These are phyloP conservation scores for Aspergillus panamensis DNA, from an alignment of 495 filamentous ascomycete genomes.

Conservation along the genomic window DNA sequence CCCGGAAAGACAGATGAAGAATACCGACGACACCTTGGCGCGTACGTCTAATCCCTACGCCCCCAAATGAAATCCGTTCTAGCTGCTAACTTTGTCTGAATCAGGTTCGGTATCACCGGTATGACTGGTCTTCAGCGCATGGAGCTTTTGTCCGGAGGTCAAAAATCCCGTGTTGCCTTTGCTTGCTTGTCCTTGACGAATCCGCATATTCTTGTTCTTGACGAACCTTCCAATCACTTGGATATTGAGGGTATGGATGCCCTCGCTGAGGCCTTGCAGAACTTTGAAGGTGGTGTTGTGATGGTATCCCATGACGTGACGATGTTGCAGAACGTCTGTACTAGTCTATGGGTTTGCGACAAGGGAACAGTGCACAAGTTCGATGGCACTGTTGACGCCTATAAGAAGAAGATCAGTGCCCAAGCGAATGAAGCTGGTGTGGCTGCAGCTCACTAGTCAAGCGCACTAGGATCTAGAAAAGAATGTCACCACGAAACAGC, in stretches of 20 bases:
- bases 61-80: neutral
- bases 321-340: slow-evolving; percentile 95
- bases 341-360: slow-evolving; percentile 94
- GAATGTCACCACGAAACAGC: neutral
- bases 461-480: neutral
- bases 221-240: slow-evolving; percentile 97
- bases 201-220: slow-evolving; percentile 95
- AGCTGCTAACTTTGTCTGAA: neutral
- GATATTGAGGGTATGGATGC: slow-evolving; percentile 99
- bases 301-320: slow-evolving; percentile 99
- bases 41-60: slow-evolving; percentile 38
- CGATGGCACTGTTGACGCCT: slow-evolving; percentile 88
- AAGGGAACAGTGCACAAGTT: slow-evolving; percentile 95
- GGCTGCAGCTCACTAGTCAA: slow-evolving; percentile 41
- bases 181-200: slow-evolving; percentile 88
- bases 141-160: slow-evolving; percentile 90
- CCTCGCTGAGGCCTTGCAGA: slow-evolving; percentile 71
- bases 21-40: slow-evolving; percentile 91
- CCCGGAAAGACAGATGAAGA: slow-evolving; percentile 93
- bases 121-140: slow-evolving; percentile 97
- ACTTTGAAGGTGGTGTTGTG: slow-evolving; percentile 90
- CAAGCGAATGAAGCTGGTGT: slow-evolving; percentile 88
- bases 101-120: slow-evolving; percentile 89
- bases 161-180: slow-evolving; percentile 97
- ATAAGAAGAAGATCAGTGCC: slow-evolving; percentile 92